Base-by-base conservation (phyloP, 1,139 yeast genomes). In the Dujonia santamariae region DNA sequence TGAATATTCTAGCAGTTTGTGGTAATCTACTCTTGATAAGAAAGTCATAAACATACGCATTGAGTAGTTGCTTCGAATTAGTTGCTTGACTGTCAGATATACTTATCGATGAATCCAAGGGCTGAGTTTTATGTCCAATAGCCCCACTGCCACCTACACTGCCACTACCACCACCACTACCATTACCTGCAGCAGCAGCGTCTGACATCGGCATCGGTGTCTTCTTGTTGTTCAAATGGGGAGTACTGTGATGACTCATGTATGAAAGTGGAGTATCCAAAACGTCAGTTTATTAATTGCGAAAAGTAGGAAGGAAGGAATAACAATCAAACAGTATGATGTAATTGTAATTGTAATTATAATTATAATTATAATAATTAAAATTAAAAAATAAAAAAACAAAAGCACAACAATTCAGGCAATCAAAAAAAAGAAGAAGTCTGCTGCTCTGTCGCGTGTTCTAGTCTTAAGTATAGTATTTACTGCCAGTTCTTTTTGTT, bases 21-120 rank as follows among this genome's bases (percentile, higher is more conserved):
- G 75, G 71, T 36, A 86, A 67, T 29, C 85, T 73, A 37, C 85
- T 80, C 57, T 88, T 88, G 49, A 84, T 59, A 41, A 90, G 66
- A 50, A 87, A 90, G 59, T 90, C 97, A 54, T 86, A 85, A 28
- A 90, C 82, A 56, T 87, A 88, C 13, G 90, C 86, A 51, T 88
- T 85, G 42, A 90, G 65, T 32, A 85, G 61, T 54, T 83, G 88
- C 50, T 78, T 76, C 5, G 84, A 68, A 42, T 72, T 75, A 23
- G 72, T 58, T 3, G 84, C 81, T 25, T 66, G 70, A 13, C 72
- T 51, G 47, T 79, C 85, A 31, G 63, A 57, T 17, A 72, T 53
- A 28, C 52, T 54, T 5, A 56, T 47, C 12, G 48, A 40, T 13
- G 50, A 31, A 34, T 54, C 58, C 57, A 56, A 37, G 29, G 51